Base-by-base conservation (phyloP, 768 basidiomycete genomes). In the Xanthoconium stramineum region DNA sequence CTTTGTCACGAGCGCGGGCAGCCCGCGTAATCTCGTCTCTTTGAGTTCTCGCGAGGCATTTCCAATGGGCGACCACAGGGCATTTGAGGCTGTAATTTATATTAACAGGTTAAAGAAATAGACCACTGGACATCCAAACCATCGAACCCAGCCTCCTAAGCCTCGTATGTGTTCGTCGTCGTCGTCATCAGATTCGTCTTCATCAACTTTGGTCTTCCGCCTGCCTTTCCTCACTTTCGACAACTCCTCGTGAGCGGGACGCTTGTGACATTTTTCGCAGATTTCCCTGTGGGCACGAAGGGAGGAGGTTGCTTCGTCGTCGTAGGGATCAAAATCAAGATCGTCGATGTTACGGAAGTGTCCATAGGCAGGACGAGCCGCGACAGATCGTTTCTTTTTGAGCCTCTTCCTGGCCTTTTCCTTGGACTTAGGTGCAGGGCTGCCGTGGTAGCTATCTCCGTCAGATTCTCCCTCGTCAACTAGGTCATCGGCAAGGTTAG, bases 101-200 rank as follows among this genome's bases (percentile, higher is more conserved):
- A 35, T 69, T 10, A 68, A 47, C 40, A 56, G 37, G 17, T 39
- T 33, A 42, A 51, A 43, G 45, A 43, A 55, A 43, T 32, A 42
- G 6, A 37, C 33, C 1, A 1, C 0, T 37, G n/a, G n/a, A 48
- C 33, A 43, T 72, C 29, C 80, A 53, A 67, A 90, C 90, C 91
- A 94, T 72, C 83, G 80, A 59, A 93, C 83, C 91, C 91, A 94
- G 29, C 91, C 91, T 13, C 91, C 91, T 45, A 87, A 72, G 8
- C 69, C 66, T 13, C 58, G 71, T 11, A 83, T 71, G 47, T 72
- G 75, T 37, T 83, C 80, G 37, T 78, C 73, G 42, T 86, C 84
- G 32, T 83, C 78, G 19, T 80, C 83, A 11, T 70, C 64, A 4
- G 60, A 53, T 48, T 83, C 86, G 40, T 79, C 78, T n/a, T 78